Percentiles rank a stretch among this genome's conserved stretches.
Conservation (phyloP, 345 rosid species). For the Bruguiera sexangula region DNA sequence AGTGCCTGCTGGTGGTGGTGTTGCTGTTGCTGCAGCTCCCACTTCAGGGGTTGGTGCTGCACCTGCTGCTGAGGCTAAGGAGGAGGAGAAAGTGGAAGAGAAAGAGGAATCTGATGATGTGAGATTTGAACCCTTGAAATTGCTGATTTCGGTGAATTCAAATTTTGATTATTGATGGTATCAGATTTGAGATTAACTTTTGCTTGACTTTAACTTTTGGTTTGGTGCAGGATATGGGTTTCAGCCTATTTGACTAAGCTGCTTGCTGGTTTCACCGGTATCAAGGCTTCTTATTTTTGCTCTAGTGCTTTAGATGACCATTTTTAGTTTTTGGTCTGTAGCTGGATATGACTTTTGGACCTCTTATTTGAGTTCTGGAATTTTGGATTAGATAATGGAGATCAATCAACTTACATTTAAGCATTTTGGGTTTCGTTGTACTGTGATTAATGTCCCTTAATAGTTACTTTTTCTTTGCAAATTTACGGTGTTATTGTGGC, state of each 20-base stretch:
- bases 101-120: constrained; percentile 22
- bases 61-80: constrained; percentile 18
- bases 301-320: background rate
- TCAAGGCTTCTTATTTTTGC: background rate
- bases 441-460: background rate
- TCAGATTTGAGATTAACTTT: background rate
- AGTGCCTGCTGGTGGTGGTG: constrained; percentile 27
- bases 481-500: too few species aligned
- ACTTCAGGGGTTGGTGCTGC: constrained; percentile 1
- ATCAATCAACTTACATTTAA: background rate
- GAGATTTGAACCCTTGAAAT: background rate
- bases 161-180: background rate
- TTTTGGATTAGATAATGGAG: constrained; percentile 27
- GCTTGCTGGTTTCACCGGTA: background rate
- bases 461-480: too few species aligned
- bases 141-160: background rate
- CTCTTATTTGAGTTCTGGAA: constrained; percentile 9
- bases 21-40: background rate
- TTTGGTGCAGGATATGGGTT: background rate
- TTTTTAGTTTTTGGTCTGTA: background rate
- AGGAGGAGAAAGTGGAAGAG: constrained; percentile 23
- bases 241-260: constrained; percentile 1
- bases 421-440: background rate
- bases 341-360: constrained; percentile 8
- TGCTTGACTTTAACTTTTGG: background rate